Base-by-base conservation (phyloP, 805 yeast genomes). In the Hermanozyma aechmeae region DNA sequence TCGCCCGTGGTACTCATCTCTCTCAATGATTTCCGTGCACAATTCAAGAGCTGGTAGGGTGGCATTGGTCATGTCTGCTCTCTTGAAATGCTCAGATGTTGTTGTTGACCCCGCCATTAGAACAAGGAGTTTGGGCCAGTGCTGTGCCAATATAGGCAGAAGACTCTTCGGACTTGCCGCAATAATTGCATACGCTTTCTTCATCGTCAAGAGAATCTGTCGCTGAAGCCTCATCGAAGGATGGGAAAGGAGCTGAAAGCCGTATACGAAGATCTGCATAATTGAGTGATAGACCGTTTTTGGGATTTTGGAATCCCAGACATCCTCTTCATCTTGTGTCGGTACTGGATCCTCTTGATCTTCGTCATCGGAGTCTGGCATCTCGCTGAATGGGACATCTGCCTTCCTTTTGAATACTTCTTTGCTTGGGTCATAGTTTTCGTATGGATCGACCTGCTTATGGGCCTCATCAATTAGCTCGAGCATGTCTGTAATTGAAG, bases 221-320 rank as follows among this genome's bases (percentile, higher is more conserved):
- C 68, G 47, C 24, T 72, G 67, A 17, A 89, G 50, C 3, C 64
- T 53, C 2, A 65, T 50, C 0, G 93, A 78, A 2, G 72, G 70
- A 42, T 82, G 92, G 2, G 83, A 74, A 21, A 84, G 53, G 19
- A 72, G 61, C 33, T 83, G 58, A 30, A 82, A 80, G 5, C 89
- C 79, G 47, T 85, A 83, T 5, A 62, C 68, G 30, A 75, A 61
- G 3, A 89, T 74, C 31, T 72, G 71, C 25, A 75, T 71, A 1
- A 82, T 53, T 2, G 77, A 56, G 23, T 53, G 48, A 49, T 83
- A 89, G 0, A 79, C 56, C 2, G 64, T 55, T 23, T 67, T 57
- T 0, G 93, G 81, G 0, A 87, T 58, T 0, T 77, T 75, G 0
- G 89, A 78, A 0, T 46, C 40, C 96, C 96, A 86, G 11, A 16